Conservation (phyloP, 2,329 filamentous ascomycete genomes). For the Aureobasidium sp. region DNA sequence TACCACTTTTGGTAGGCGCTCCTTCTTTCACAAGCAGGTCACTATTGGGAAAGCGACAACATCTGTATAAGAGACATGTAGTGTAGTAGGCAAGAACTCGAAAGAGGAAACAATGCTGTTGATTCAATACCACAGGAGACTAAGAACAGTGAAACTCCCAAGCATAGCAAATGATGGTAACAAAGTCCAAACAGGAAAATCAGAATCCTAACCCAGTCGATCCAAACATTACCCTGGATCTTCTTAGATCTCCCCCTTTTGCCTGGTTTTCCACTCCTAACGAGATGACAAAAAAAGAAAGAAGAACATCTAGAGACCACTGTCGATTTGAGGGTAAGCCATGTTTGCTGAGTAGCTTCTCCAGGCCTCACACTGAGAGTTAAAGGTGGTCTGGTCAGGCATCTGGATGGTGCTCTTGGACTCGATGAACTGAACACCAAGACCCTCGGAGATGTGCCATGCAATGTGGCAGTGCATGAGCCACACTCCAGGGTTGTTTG, state of each 20-base stretch:
- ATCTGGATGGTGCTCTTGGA: conserved; percentile 24
- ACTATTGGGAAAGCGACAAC: no score
- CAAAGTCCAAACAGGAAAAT: background rate
- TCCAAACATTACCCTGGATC: background rate
- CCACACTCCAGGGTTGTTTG: conserved; percentile 40
- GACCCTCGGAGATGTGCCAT: conserved; percentile 53
- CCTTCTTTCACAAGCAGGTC: no score
- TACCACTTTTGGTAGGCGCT: no score
- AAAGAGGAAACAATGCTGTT: background rate
- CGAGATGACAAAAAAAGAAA: background rate
- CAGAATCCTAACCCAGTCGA: no score
- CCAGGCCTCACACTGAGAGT: conserved; percentile 26
- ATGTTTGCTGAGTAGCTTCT: conserved; percentile 24
- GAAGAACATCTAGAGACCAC: conserved; percentile 24
- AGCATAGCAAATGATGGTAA: background rate
- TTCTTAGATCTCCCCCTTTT: no score
- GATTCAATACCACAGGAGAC: background rate
- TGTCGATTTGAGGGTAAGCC: conserved; percentile 31
- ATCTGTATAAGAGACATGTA: no score
- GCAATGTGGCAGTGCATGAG: conserved; percentile 46
- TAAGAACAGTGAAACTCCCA: background rate
- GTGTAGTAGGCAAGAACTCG: background rate
- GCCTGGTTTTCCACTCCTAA: background rate
- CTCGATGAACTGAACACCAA: conserved; percentile 48
- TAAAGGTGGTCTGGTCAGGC: conserved; percentile 21